Conservation (phyloP, 495 filamentous ascomycete genomes). For the Xylaria sp. region DNA sequence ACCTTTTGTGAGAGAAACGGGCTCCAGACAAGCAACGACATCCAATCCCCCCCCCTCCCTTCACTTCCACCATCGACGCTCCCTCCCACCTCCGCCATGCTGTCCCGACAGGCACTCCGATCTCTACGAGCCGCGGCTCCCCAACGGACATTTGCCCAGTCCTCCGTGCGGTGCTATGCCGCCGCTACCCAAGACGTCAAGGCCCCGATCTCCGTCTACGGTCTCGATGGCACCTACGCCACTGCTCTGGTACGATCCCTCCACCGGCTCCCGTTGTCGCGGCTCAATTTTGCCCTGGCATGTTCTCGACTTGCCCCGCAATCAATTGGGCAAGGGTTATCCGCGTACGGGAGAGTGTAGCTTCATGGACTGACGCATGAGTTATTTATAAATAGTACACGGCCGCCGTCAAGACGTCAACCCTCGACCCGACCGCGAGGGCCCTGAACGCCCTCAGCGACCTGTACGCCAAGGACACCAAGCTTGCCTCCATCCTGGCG, state of each 20-base stretch:
- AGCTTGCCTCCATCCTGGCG: conserved; percentile 74
- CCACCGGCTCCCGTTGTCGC: conserved; percentile 37
- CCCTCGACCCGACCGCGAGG: conserved; percentile 82
- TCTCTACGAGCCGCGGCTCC: conserved; percentile 64
- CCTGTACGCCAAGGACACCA: conserved; percentile 78
- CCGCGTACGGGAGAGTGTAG: conserved; percentile 17
- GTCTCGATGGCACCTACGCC: conserved; percentile 97
- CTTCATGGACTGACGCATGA: conserved; percentile 42
- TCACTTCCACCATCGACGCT: conserved; percentile 37
- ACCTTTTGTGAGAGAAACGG: conserved; percentile 32
- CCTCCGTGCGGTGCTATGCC: conserved; percentile 73
- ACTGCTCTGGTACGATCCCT: conserved; percentile 82
- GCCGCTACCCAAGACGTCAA: conserved; percentile 69
- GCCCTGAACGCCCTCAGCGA: conserved; percentile 73
- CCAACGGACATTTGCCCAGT: conserved; percentile 48
- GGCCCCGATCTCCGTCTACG: conserved; percentile 89
- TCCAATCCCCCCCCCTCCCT: conserved; percentile 39
- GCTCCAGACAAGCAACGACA: conserved; percentile 27
- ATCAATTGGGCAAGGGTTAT: background rate
- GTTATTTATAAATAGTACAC: conserved; percentile 83
- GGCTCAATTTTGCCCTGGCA: conserved; percentile 18
- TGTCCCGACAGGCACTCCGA: conserved; percentile 67
- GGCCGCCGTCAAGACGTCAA: conserved; percentile 82
- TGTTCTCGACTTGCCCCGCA: background rate
- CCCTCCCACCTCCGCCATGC: conserved; percentile 55